Conservation (phyloP, 202 grass and related monocot species). For the Musa balbisiana region DNA sequence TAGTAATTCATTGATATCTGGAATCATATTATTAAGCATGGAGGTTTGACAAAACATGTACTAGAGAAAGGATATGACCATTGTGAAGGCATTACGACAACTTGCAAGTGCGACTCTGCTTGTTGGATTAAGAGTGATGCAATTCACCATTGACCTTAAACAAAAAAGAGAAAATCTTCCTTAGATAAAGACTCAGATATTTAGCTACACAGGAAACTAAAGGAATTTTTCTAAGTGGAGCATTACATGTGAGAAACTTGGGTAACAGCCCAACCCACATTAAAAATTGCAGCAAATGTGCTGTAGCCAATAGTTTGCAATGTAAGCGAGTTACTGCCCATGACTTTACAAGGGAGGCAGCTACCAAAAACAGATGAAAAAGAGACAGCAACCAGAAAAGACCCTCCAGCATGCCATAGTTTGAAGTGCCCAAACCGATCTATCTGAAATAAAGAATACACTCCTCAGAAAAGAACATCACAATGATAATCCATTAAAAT, state of each 20-base stretch:
- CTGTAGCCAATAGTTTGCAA: slow-evolving; percentile 93
- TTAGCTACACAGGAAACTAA: background rate
- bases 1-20: background rate
- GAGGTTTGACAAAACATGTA: slow-evolving; percentile 24
- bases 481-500: slow-evolving; percentile 11
- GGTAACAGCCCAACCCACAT: slow-evolving; percentile 94
- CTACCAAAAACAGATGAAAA: slow-evolving; percentile 97
- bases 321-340: slow-evolving; percentile 41
- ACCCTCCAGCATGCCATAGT: slow-evolving; percentile 95
- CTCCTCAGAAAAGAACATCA: background rate
- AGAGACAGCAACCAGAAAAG: slow-evolving; percentile 84
- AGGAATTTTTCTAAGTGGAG: background rate
- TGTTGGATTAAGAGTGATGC: slow-evolving; percentile 86
- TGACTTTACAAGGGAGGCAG: slow-evolving; percentile 81
- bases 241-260: slow-evolving; percentile 97
- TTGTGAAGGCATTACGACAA: slow-evolving; percentile 97
- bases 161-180: slow-evolving; percentile 11
- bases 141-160: slow-evolving; percentile 98
- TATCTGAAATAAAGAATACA: slow-evolving; percentile 45
- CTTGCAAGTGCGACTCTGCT: slow-evolving; percentile 93
- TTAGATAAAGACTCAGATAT: background rate
- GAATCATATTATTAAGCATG: background rate
- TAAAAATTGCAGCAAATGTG: slow-evolving; percentile 91
- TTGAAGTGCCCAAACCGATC: slow-evolving; percentile 97
- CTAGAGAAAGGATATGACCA: slow-evolving; percentile 45